Conservation (phyloP, 306 rosid species). For the Canavalia ensiformis region DNA sequence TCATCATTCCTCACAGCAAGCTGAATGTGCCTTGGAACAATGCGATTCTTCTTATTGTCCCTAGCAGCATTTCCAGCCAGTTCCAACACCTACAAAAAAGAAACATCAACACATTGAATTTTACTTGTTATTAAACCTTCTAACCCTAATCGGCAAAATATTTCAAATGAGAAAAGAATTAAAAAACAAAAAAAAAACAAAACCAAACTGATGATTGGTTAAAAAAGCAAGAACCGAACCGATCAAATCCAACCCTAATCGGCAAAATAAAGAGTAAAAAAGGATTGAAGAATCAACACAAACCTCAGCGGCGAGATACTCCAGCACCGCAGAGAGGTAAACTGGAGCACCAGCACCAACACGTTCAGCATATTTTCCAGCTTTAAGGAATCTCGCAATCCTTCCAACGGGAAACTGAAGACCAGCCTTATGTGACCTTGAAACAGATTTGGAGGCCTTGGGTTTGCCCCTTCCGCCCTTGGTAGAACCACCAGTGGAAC, state of each 20-base stretch:
- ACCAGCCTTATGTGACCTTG: slow-evolving; percentile 85
- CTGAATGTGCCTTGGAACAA: slow-evolving; percentile 90
- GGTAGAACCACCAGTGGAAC: slow-evolving; percentile 73
- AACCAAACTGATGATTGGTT: too few relatives aligned
- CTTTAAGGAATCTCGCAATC: slow-evolving; percentile 82
- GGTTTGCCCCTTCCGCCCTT: slow-evolving; percentile 98
- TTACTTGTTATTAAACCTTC: not conserved
- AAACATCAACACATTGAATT: too few relatives aligned
- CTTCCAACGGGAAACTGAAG: slow-evolving; percentile 93
- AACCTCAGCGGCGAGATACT: slow-evolving; percentile 94
- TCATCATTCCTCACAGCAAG: slow-evolving; percentile 90
- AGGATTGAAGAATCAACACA: not conserved
- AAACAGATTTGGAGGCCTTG: slow-evolving; percentile 84
- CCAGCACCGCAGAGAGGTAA: slow-evolving; percentile 88
- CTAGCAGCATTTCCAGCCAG: slow-evolving; percentile 91
- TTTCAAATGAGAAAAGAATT: not conserved
- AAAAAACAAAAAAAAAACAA: not conserved
- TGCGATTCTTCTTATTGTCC: slow-evolving; percentile 91
- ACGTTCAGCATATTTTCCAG: slow-evolving; percentile 92
- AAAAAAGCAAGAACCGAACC: not conserved
- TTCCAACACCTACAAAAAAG: slow-evolving; percentile 67
- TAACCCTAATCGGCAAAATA: not conserved
- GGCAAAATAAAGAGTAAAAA: not conserved
- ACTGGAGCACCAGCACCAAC: slow-evolving; percentile 98
- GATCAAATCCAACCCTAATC: not conserved